These are phyloP conservation scores for Boletus speciosus DNA, from an alignment of 768 basidiomycete genomes.

Conservation along the genomic window DNA sequence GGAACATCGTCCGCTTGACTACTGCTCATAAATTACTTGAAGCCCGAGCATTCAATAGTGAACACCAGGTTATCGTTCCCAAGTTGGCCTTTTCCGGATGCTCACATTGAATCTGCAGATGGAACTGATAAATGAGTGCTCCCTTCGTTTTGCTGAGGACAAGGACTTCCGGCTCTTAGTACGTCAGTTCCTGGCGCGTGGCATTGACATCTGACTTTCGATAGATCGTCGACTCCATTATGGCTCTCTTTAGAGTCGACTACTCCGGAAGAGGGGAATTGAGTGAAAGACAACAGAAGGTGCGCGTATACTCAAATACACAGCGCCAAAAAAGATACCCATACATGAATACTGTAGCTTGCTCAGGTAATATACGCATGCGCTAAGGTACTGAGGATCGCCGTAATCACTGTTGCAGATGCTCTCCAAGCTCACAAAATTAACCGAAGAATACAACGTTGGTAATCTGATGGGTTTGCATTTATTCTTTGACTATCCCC, in stretches of 20 bases:
- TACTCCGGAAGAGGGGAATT: slow-evolving; percentile 91
- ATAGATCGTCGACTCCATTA: slow-evolving; percentile 93
- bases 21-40: slow-evolving; percentile 10
- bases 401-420: slow-evolving; percentile 45
- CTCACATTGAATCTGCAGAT: slow-evolving; percentile 46
- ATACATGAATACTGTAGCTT: slow-evolving; percentile 46
- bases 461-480: slow-evolving; percentile 1
- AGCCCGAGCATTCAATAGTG: slow-evolving; percentile 91
- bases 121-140: slow-evolving; percentile 90
- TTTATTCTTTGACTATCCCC: slow-evolving; percentile 4
- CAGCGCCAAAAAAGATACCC: not conserved
- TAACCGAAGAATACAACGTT: slow-evolving; percentile 91
- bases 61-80: slow-evolving; percentile 66
- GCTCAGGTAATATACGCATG: slow-evolving; percentile 57
- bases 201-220: slow-evolving; percentile 7
- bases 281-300: slow-evolving; percentile 92
- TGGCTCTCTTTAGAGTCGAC: slow-evolving; percentile 95
- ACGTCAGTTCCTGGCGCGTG: slow-evolving; percentile 1
- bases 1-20: not conserved
- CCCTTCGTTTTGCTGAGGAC: slow-evolving; percentile 84
- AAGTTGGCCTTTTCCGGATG: not conserved
- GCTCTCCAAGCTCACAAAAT: slow-evolving; percentile 86
- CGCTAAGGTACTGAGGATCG: not conserved
- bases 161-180: slow-evolving; percentile 77
- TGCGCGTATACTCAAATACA: slow-evolving; percentile 18